Base-by-base conservation (phyloP, 352 stramenopile genomes). In the Phytophthora capsici region DNA sequence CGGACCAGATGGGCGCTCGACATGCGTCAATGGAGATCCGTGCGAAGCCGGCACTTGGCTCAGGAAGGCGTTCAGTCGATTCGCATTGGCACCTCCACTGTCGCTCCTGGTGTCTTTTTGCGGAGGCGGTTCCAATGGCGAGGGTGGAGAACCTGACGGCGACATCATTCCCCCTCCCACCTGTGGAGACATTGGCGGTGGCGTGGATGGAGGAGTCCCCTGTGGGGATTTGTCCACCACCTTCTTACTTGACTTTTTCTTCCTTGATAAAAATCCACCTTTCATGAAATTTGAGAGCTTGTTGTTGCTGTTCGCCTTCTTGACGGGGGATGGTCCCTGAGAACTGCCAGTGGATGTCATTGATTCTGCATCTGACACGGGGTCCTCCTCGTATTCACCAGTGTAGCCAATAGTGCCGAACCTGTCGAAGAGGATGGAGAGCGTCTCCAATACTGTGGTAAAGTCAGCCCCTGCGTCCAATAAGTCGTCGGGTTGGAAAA, bases 211-310 rank as follows among this genome's bases (percentile, higher is more conserved):
- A 17, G 84, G 86, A 16, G 84, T 94, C 38, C 81, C 75, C 25
- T 88, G 61, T 6, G 77, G 69, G 1, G 71, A 72, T 26, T 77
- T 73, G 14, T 68, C 58, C 41, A 67, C 61, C 2, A 63, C 45
- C 32, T 75, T 78, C 53, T 80, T 78, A 26, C 53, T 53, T 13
- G 54, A 63, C 23, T 85, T 90, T 57, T 90, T 93, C 69, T 92
- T 94, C 50, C 84, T 75, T 8, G 61, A 71, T 52, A 93, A 74
- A 54, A 95, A 95, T 19, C 75, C 81, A 19, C 80, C 75, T 45
- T 92, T 94, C 86, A 94, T 93, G 64, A 94, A 93, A 20, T 66
- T 79, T 30, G 82, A 68, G 59, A 94, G 79, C 54, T 92, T 94
- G 62, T 76, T 93, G 62, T 86, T 86, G 57, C 59, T 74, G 32